These are phyloP conservation scores for Vanrija pseudolonga DNA, from an alignment of 1,284 basidiomycete genomes.

Conservation along the genomic window DNA sequence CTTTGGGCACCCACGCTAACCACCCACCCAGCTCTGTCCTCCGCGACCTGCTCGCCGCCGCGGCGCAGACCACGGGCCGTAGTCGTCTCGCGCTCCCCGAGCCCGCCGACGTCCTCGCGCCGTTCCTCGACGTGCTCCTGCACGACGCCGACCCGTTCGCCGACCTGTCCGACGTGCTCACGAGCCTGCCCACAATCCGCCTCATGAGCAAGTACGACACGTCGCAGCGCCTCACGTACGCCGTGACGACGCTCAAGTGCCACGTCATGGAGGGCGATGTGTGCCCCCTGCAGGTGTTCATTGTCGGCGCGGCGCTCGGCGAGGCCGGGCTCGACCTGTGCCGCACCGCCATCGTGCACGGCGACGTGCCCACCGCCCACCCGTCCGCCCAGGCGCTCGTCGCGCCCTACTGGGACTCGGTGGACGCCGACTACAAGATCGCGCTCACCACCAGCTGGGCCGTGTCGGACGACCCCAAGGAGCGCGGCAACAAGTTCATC, in stretches of 20 bases:
- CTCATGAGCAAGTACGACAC: constrained; percentile 4
- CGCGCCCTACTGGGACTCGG: neutral
- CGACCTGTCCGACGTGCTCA: neutral
- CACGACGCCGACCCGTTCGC: neutral
- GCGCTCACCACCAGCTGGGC: constrained; percentile 6
- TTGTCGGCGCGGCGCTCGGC: constrained; percentile 10
- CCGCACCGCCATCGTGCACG: constrained; percentile 16
- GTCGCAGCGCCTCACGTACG: neutral
- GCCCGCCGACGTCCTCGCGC: neutral
- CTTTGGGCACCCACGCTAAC: neutral
- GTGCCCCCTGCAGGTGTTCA: constrained; percentile 12
- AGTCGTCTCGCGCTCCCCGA: neutral
- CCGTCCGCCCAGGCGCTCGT: neutral
- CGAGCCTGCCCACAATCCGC: neutral
- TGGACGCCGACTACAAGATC: neutral
- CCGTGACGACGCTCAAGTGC: constrained; percentile 6
- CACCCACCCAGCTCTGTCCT: constrained; percentile 1
- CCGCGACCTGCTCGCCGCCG: neutral
- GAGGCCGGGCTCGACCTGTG: constrained; percentile 9
- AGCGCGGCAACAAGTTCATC: constrained; percentile 10
- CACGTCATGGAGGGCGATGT: constrained; percentile 10
- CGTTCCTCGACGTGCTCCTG: constrained; percentile 5
- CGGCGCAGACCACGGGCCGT: neutral
- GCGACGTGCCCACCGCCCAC: constrained; percentile 1
- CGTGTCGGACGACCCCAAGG: neutral